Evolutionary conservation across 441 rosid genomes (phyloP), one percentile per base, ranked within the genome.

Genomic region (Flueggea neowawraea): DNA sequence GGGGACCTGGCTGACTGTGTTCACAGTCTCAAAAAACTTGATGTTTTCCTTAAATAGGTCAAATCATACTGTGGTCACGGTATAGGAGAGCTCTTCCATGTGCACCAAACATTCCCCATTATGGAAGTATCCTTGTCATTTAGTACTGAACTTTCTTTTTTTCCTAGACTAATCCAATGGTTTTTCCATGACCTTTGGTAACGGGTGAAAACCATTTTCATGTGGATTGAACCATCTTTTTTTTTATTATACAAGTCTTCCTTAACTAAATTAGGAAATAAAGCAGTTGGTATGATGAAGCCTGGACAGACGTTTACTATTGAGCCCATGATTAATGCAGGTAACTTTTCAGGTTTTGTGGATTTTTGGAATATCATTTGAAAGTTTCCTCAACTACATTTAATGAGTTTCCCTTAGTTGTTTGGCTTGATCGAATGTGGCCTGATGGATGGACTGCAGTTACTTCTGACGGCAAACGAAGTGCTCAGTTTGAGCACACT

Each of bases 361-460:
- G 28, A 31, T 63, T 28, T 49, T 31, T 48, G 44, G 44, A 9
- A 6, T 54, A 45, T 17, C 47, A 31, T 41, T 62, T 22, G 31
- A 58, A 54, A 9, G 0, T 54, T 55, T 57, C 17, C 22, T 54
- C n/a, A 6, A 14, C 54, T 14, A 5, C 2, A 22, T 22, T 22
- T 22, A 41, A 45, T 44, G 53, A 12, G 28, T 74, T 59, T 54
- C 58, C n/a, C 12, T 49, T 62, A 92, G 97, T 97, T 17, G 80
- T 78, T 62, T 94, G 97, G 97, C 82, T 83, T 22, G 94, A 94
- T 75, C 80, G 85, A 47, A 84, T 81, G 88, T 94, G 97, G 98
- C 98, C 98, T 52, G 98, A 94, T 65, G 96, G 98, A 62, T 93
- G 98, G 98, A 90, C 98, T 63, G 96, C 85, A 44, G 98, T 90